Base-by-base conservation (phyloP, 306 rosid species). In the Begonia loranthoides region DNA sequence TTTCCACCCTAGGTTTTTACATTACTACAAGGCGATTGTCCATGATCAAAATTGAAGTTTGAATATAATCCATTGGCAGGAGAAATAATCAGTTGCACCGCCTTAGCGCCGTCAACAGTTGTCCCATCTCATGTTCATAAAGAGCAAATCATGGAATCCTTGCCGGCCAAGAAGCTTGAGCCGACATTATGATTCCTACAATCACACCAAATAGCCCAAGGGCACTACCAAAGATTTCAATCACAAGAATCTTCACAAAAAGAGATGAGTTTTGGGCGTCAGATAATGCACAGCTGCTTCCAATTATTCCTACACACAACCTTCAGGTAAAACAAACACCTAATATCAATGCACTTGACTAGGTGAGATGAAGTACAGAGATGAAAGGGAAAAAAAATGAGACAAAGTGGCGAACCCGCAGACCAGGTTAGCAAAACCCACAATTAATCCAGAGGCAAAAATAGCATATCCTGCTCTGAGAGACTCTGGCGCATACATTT, bases 111-210 rank as follows among this genome's bases (percentile, higher is more conserved):
- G 3, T 7, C 1, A 1, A 28, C 3, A 1, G 36, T 5, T 7
- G 9, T 28, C 36, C 36, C 4, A 1, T 7, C 9, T 28, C 36
- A 8, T 28, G 36, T 28, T 28, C 9, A 28, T 33, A 38, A 41
- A 12, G 41, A 47, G 40, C 51, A 49, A 43, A 61, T 57, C 65
- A 74, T 49, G 33, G 54, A 58, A 51, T 45, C 38, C 65, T 84
- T 6, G 87, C 1, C 5, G 97, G 97, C 97, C 97, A 88, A 54
- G 95, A 68, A 55, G 95, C 95, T 75, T 88, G 97, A 55, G 97
- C 95, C 54, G 97, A 89, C 94, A 89, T 89, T 19, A 89, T 89
- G 47, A 89, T 89, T 68, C 97, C 94, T 47, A 89, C 97, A 51
- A 85, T 85, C 49, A 84, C 95, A 58, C 95, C 94, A 48, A 89